These are phyloP conservation scores for Arachnomyces sp. DNA, from an alignment of 2,329 filamentous ascomycete genomes.

Conservation along the genomic window DNA sequence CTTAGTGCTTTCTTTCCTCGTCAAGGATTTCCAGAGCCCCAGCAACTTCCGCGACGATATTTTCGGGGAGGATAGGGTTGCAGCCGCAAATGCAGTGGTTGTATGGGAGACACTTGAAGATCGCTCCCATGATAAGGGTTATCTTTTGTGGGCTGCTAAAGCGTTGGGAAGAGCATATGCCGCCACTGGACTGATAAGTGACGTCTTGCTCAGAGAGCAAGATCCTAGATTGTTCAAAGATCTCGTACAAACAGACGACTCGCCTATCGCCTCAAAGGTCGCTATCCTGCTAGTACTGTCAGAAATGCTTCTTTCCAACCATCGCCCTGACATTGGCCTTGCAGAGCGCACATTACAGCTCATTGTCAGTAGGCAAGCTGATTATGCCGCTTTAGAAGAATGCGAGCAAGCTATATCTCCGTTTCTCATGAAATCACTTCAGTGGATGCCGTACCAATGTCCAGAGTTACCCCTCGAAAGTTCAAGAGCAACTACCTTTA, in stretches of 20 bases:
- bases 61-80: constrained; percentile 57
- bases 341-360: constrained; percentile 38
- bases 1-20: constrained; percentile 46
- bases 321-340: constrained; percentile 38
- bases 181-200: constrained; percentile 56
- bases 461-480: constrained; percentile 22
- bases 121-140: constrained; percentile 56
- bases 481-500: constrained; percentile 14
- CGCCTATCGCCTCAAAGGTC: constrained; percentile 46
- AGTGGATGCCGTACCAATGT: constrained; percentile 35
- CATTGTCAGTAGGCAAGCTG: constrained; percentile 29
- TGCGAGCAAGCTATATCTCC: constrained; percentile 29
- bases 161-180: constrained; percentile 78
- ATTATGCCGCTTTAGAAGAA: constrained; percentile 23
- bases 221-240: constrained; percentile 19
- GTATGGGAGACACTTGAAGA: constrained; percentile 69
- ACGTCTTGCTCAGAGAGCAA: constrained; percentile 40
- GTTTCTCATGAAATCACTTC: constrained; percentile 31
- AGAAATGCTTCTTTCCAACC: constrained; percentile 51
- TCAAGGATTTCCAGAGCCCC: constrained; percentile 62
- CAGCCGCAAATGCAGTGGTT: constrained; percentile 53
- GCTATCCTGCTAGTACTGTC: constrained; percentile 56
- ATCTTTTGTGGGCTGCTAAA: constrained; percentile 75
- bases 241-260: constrained; percentile 7
- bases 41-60: constrained; percentile 54